Evolutionary conservation across 495 filamentous ascomycete genomes (phyloP), one percentile per base, ranked within the genome.

Genomic region (Neurospora tetraspora): DNA sequence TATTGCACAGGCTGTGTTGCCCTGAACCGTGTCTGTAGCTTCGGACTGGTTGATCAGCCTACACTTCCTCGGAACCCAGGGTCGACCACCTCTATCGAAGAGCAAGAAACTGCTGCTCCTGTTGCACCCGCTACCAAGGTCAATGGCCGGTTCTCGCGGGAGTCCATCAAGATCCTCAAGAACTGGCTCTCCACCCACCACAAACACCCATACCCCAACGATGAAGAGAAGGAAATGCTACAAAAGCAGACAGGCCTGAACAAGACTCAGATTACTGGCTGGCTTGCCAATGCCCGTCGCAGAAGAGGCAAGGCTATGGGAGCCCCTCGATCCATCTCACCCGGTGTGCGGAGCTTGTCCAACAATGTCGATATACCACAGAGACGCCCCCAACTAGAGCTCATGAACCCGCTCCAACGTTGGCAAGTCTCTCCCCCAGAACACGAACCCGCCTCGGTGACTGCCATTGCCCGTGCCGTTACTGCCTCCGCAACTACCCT

Each of bases 351-450:
- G 31, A 83, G 79, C 72, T 84, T 82, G 75, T 77, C 86, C n/a
- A 86, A 86, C 70, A 86, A 88, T 5, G 88, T 95, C 71, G 87
- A 93, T 76, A 93, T 95, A 85, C 91, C 79, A 27, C 83, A 78
- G 72, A 80, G 82, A 71, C 82, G 81, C 72, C 81, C 83, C 27
- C 82, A 87, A 38, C 73, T 89, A 34, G 87, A 91, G 40, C 82
- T 88, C 79, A 90, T 94, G 89, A 93, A 92, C 73, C 93, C 93
- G 12, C 80, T 96, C 68, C 92, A 96, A 81, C 86, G 93, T 85
- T 97, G 93, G 93, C 89, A 92, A 80, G 85, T 91, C 81, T 94
- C 92, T 71, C 93, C 93, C 9, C 93, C 93, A 23, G 93, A 96
- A 83, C 87, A 95, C 85, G 93, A 96, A 89, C 89, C 93, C 61